Percentiles rank a stretch among this genome's conserved stretches.
Evolutionary conservation across 164 flowering plant species (phyloP).

Genomic region (grape (Vitis vinifera)): DNA sequence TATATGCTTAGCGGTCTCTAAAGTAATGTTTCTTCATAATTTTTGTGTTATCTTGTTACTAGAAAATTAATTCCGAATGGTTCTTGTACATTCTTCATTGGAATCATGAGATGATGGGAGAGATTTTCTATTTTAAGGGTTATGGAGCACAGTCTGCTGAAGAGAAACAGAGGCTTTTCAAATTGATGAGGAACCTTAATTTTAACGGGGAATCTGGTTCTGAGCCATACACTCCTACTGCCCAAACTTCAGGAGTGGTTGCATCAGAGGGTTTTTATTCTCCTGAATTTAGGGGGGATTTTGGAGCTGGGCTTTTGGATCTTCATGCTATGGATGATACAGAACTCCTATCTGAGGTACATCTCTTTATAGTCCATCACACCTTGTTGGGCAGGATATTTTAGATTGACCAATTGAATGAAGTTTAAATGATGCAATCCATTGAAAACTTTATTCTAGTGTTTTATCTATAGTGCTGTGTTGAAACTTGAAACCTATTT

Average conservation of each 20-base stretch:
- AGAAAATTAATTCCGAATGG: too few relatives aligned
- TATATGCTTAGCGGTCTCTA: too few relatives aligned
- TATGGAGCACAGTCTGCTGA: conserved; percentile 97
- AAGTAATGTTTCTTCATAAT: too few relatives aligned
- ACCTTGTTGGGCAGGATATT: neutral
- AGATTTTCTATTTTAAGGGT: conserved; percentile 47
- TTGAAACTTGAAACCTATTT: too few relatives aligned
- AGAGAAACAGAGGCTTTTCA: conserved; percentile 93
- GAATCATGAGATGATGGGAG: neutral
- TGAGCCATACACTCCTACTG: conserved; percentile 74
- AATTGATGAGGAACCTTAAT: conserved; percentile 86
- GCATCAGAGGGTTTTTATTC: conserved; percentile 71
- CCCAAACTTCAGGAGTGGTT: conserved; percentile 56
- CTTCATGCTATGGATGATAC: conserved; percentile 99
- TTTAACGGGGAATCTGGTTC: conserved; percentile 82
- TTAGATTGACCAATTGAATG: too few relatives aligned
- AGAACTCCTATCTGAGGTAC: conserved; percentile 91
- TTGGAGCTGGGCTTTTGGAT: conserved; percentile 99
- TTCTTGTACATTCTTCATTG: too few relatives aligned
- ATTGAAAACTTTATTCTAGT: too few relatives aligned
- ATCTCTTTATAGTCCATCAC: conserved; percentile 5
- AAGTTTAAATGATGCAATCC: too few relatives aligned
- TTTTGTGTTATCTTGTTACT: too few relatives aligned
- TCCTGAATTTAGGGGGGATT: conserved; percentile 88
- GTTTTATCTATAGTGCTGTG: too few relatives aligned